Percentiles rank a stretch among this genome's conserved stretches.
Evolutionary conservation across 371 early-diverging fungal genomes (phyloP).

Genomic region (Batkoa obscura): DNA sequence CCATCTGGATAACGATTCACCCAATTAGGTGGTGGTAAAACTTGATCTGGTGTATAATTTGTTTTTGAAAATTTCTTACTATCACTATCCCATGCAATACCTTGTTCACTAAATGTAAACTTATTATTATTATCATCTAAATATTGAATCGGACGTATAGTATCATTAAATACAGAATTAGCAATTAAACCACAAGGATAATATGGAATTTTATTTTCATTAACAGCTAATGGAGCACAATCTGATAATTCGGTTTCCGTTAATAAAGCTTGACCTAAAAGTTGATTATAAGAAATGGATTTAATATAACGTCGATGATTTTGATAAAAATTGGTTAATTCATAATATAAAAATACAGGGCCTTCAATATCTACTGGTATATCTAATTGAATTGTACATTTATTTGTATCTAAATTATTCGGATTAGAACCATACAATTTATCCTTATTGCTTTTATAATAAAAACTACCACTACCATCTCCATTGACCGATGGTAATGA

Average conservation of each 20-base stretch:
- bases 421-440: not conserved
- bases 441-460: not conserved
- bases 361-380: conserved; percentile 40
- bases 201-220: conserved; percentile 9
- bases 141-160: not conserved
- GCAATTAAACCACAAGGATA: conserved; percentile 98
- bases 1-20: conserved; percentile 32
- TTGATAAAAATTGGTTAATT: conserved; percentile 94
- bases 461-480: not conserved
- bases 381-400: conserved; percentile 59
- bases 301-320: conserved; percentile 93
- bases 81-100: conserved; percentile 86
- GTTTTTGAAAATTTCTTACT: conserved; percentile 41
- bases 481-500: not conserved
- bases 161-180: conserved; percentile 30
- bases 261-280: conserved; percentile 33
- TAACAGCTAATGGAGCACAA: conserved; percentile 12
- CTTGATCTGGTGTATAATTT: conserved; percentile 21
- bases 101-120: conserved; percentile 24
- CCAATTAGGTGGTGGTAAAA: conserved; percentile 71
- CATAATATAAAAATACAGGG: conserved; percentile 84
- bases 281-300: conserved; percentile 63
- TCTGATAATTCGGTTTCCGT: conserved; percentile 8
- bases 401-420: conserved; percentile 10
- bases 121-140: not conserved